These are phyloP conservation scores for Aschersonia sp. DNA, from an alignment of 2,329 filamentous ascomycete genomes.

Conservation along the genomic window DNA sequence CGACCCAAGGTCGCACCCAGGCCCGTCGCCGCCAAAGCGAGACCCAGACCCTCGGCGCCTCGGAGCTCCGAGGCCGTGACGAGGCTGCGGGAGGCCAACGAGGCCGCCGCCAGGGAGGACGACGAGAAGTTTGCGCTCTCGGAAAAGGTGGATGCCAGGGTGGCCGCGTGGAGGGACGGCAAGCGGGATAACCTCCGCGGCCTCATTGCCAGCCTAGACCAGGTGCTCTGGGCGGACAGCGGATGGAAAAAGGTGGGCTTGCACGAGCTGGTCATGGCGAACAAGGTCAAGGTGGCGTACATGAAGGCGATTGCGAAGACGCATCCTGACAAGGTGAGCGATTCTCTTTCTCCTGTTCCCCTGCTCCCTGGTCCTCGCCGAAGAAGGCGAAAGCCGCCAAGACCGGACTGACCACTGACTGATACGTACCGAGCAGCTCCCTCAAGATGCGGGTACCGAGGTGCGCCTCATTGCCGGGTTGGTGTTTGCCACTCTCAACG, in stretches of 20 bases:
- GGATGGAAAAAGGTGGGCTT: constrained; percentile 96
- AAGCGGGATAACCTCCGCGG: constrained; percentile 89
- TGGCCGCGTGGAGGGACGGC: constrained; percentile 73
- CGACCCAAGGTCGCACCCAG: constrained; percentile 32
- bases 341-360: too few species aligned
- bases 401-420: too few species aligned
- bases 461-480: constrained; percentile 49
- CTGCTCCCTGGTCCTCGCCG: too few species aligned
- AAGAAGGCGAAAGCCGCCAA: too few species aligned
- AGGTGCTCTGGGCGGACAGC: constrained; percentile 78
- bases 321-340: constrained; percentile 89
- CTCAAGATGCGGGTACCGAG: constrained; percentile 51
- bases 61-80: constrained; percentile 64
- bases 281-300: constrained; percentile 93
- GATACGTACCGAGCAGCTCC: constrained; percentile 28
- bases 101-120: constrained; percentile 72
- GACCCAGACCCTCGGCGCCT: constrained; percentile 25
- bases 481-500: constrained; percentile 55
- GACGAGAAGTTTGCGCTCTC: constrained; percentile 85
- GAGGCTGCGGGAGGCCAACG: constrained; percentile 69
- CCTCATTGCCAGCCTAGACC: constrained; percentile 72
- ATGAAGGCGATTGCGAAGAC: constrained; percentile 99
- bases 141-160: constrained; percentile 69
- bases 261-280: constrained; percentile 82
- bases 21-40: constrained; percentile 30